Evolutionary conservation across 1,139 yeast genomes (phyloP).

Genomic region (Kodamaea anthophila): DNA sequence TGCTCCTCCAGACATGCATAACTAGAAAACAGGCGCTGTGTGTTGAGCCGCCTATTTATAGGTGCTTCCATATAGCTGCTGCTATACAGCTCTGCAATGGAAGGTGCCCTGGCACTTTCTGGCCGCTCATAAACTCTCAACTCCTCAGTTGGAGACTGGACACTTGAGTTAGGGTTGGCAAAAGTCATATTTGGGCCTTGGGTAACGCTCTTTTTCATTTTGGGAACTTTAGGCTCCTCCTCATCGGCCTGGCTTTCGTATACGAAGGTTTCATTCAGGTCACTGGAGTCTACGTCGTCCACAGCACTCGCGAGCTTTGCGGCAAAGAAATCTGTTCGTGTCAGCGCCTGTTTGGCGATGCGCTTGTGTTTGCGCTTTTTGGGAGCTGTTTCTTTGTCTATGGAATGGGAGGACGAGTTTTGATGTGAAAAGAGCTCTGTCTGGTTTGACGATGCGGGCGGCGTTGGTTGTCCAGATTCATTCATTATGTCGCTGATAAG

Average conservation of each 20-base stretch:
- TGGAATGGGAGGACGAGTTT: conserved; percentile 5
- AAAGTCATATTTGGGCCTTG: not conserved
- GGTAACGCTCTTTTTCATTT: not conserved
- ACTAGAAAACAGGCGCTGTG: conserved; percentile 13
- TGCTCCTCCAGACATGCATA: conserved; percentile 12
- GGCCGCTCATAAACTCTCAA: not conserved
- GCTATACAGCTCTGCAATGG: conserved; percentile 17
- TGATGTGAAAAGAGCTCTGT: conserved; percentile 4
- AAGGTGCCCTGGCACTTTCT: conserved; percentile 8
- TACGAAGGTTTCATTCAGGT: conserved; percentile 90
- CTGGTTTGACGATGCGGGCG: not conserved
- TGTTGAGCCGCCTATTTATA: conserved; percentile 9
- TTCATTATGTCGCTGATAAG: conserved; percentile 31
- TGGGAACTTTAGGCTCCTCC: conserved; percentile 3
- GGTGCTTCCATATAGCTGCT: conserved; percentile 16
- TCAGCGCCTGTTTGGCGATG: conserved; percentile 22
- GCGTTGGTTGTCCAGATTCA: conserved; percentile 11
- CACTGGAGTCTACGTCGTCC: conserved; percentile 80
- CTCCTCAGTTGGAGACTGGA: conserved; percentile 2
- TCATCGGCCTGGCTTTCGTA: conserved; percentile 45
- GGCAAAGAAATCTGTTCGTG: conserved; percentile 89
- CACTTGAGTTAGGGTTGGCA: not conserved
- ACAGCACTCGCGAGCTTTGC: conserved; percentile 93
- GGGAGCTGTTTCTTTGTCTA: conserved; percentile 4
- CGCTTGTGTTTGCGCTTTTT: conserved; percentile 10